A percentile compares a stretch with the other conserved stretches of the same genome.
These are phyloP conservation scores for Amylostereum chailletii DNA, from an alignment of 1,284 basidiomycete genomes.

Conservation along the genomic window DNA sequence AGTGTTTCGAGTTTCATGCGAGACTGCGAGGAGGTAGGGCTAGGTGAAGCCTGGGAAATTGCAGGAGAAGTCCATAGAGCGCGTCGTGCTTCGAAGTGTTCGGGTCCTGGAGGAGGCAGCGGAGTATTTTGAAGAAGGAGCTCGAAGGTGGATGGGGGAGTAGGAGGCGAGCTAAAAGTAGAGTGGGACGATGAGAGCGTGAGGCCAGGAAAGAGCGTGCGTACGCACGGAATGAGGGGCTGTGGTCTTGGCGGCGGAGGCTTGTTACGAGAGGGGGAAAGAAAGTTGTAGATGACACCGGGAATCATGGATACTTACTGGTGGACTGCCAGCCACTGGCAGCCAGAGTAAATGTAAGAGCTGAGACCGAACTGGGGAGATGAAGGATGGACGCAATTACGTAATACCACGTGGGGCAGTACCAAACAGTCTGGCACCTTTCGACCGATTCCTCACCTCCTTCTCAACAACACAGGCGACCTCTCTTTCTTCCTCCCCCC, in stretches of 20 bases:
- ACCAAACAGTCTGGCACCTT: too few relatives aligned
- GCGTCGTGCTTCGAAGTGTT: constrained; percentile 51
- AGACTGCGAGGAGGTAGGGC: constrained; percentile 25
- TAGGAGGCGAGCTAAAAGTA: neutral
- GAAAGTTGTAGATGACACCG: constrained; percentile 8
- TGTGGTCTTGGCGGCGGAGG: constrained; percentile 1
- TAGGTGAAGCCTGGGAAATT: constrained; percentile 10
- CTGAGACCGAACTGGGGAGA: constrained; percentile 1
- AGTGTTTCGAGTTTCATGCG: constrained; percentile 44
- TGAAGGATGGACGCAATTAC: too few relatives aligned
- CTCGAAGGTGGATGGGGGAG: constrained; percentile 25
- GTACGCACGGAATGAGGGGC: neutral
- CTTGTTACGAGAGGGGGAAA: constrained; percentile 6
- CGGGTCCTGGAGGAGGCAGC: constrained; percentile 56
- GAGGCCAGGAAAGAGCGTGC: neutral
- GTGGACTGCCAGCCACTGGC: constrained; percentile 1
- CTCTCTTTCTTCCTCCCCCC: too few relatives aligned
- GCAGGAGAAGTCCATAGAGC: constrained; percentile 40
- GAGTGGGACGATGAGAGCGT: neutral
- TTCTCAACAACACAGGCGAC: too few relatives aligned
- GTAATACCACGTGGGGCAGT: too few relatives aligned
- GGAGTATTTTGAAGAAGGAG: constrained; percentile 24
- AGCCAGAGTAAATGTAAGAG: neutral
- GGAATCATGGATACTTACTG: constrained; percentile 13
- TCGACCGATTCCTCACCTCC: too few relatives aligned